A percentile compares a stretch with the other conserved stretches of the same genome.
Conservation (phyloP, 2,329 filamentous ascomycete genomes). For the Colletotrichum zoysiae region DNA sequence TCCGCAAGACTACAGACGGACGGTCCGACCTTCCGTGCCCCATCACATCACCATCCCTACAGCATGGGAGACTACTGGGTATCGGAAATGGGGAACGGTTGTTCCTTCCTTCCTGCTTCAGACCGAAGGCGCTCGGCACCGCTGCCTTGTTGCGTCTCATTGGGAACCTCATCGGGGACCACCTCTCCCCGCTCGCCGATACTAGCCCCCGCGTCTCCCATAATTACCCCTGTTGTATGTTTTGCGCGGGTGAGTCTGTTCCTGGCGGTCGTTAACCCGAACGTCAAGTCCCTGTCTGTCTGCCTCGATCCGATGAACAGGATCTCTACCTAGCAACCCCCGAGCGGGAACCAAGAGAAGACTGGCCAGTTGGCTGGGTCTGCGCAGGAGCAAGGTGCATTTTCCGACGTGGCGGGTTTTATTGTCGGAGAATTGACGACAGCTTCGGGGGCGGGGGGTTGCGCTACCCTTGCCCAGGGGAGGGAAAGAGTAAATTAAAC, state of each 20-base stretch:
- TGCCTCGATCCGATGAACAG: not conserved
- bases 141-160: slow-evolving; percentile 5
- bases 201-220: not conserved
- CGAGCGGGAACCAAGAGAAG: not conserved
- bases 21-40: not conserved
- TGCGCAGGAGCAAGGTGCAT: slow-evolving; percentile 15
- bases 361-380: not conserved
- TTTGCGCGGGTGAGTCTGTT: not conserved
- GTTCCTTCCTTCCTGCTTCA: not conserved
- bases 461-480: not conserved
- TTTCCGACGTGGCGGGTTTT: slow-evolving; percentile 19
- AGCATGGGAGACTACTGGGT: slow-evolving; percentile 4
- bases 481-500: not conserved
- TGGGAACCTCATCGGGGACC: not conserved
- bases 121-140: not conserved
- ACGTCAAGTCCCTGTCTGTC: not conserved
- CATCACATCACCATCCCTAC: not conserved
- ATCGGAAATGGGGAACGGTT: not conserved
- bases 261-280: not conserved
- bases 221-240: not conserved
- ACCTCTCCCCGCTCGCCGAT: not conserved
- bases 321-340: slow-evolving; percentile 10
- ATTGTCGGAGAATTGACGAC: slow-evolving; percentile 8
- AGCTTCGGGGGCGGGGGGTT: not conserved
- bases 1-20: not conserved